phyloP scores from a whole-genome alignment of 179 eudicot species.

The Spergularia azorica region DNA sequence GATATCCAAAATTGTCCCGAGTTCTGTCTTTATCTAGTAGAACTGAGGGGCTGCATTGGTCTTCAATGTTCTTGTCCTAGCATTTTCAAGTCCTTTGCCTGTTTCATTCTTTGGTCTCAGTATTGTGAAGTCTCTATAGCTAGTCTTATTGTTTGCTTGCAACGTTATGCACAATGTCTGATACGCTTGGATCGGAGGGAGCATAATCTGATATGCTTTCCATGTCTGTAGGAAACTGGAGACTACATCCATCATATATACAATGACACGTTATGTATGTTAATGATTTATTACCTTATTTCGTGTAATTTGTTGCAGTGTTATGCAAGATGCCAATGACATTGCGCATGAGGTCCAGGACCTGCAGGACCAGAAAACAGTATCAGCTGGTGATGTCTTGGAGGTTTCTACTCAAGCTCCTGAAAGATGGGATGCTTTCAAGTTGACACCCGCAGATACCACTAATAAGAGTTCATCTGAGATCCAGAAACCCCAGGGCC shows the following conservation, averaged over 20 bases:
- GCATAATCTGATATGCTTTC: background rate
- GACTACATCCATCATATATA: conserved; percentile 4
- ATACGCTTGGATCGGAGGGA: too few relatives aligned
- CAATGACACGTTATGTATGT: background rate
- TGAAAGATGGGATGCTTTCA: conserved; percentile 2
- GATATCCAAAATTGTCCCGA: too few relatives aligned
- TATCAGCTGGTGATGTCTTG: background rate
- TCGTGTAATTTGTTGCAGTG: conserved; percentile 21
- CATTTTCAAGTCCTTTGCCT: too few relatives aligned
- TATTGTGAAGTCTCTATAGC: too few relatives aligned
- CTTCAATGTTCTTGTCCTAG: too few relatives aligned
- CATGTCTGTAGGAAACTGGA: background rate
- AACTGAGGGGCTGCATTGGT: too few relatives aligned
- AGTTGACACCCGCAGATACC: background rate
- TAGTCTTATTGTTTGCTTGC: too few relatives aligned
- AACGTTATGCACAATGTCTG: too few relatives aligned
- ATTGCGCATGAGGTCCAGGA: conserved; percentile 5
- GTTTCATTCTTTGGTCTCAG: too few relatives aligned
- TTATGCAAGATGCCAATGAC: conserved; percentile 20
- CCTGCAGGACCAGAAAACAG: background rate
- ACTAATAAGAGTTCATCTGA: conserved; percentile 10
- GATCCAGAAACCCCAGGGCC: conserved; percentile 14
- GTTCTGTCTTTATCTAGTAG: too few relatives aligned
- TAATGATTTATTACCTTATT: background rate
- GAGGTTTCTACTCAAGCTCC: conserved; percentile 1